Base-by-base conservation (phyloP, 2,329 filamentous ascomycete genomes). In the Teratosphaeria zuluensis region DNA sequence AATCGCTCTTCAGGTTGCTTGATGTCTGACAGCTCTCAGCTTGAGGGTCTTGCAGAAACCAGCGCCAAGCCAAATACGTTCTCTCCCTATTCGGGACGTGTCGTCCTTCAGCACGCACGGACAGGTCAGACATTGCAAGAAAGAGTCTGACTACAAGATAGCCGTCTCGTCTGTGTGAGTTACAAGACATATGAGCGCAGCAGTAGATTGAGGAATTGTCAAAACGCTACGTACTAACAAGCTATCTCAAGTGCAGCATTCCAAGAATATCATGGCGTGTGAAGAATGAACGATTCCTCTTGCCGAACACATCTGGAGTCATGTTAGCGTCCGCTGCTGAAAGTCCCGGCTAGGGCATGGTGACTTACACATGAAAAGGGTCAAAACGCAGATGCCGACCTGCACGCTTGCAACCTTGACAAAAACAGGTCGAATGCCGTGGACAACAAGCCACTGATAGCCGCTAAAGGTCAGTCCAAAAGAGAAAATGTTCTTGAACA, bases 401-500 rank as follows among this genome's bases (percentile, higher is more conserved):
- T 96, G 90, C 19, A 95, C 84, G 38, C 84, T 87, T 1, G 84
- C 86, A 53, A 96, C 81, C 21, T 83, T 80, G 57, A 88, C 80
- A 74, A 96, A 92, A 0, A 82, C 76, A 53, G 81, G 79, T 60
- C 84, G 82, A n/a, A 86, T 83, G 1, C 84, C 84, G 8, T 71
- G 70, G 0, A 75, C 64, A 9, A 87, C 79, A 30, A 96, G 79
- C 92, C 92, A 96, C 59, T 91, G 80, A 67, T 90, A 95, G 0
- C 90, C 90, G 65, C 84, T 87, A 71, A 86, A 95, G 0, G 92
- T 95, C 58, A 96, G 77, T 6, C 85, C 84, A 67, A 95, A 96
- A 62, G 86, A 89, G 76, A 96, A 95, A 62, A 96, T 82, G 74
- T 96, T 96, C 75, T 96, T 96, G 80, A 96, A 96, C 57, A 96